These are phyloP conservation scores for Schrenkiella parvula DNA, from an alignment of 345 rosid species.

Conservation along the genomic window DNA sequence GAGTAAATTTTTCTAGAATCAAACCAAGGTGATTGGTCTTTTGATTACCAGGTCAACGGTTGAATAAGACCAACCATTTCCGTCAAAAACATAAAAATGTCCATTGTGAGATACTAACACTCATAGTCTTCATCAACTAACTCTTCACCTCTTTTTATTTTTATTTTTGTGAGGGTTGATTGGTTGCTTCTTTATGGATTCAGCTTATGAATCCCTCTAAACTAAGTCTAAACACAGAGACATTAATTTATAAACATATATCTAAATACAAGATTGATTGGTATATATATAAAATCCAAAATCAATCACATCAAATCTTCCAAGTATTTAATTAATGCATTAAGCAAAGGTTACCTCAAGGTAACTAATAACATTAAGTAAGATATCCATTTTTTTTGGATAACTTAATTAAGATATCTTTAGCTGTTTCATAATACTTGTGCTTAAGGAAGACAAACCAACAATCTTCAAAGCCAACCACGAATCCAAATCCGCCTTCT, in stretches of 20 bases:
- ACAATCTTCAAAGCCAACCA: conserved; percentile 22
- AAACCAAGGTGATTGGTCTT: background rate
- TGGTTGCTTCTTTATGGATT: background rate
- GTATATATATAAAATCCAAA: background rate
- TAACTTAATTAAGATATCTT: background rate
- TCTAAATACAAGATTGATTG: background rate
- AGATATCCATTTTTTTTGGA: background rate
- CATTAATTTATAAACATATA: background rate
- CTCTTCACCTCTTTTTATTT: conserved; percentile 22
- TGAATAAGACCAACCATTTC: background rate
- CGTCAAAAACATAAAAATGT: background rate
- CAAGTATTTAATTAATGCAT: conserved; percentile 4
- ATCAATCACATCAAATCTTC: background rate
- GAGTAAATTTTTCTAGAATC: background rate
- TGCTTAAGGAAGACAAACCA: conserved; percentile 26
- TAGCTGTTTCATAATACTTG: conserved; percentile 16
- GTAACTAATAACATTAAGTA: conserved; percentile 23
- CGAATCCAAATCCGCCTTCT: background rate
- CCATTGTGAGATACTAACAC: background rate
- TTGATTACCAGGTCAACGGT: background rate
- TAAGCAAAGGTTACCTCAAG: conserved; percentile 15
- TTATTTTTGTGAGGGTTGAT: no score
- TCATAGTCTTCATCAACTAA: conserved; percentile 14
- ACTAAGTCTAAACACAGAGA: background rate
- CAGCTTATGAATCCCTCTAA: conserved; percentile 6